A percentile compares a stretch with the other conserved stretches of the same genome.
Conservation (phyloP, 441 rosid genomes). For the Theobroma grandiflorum region DNA sequence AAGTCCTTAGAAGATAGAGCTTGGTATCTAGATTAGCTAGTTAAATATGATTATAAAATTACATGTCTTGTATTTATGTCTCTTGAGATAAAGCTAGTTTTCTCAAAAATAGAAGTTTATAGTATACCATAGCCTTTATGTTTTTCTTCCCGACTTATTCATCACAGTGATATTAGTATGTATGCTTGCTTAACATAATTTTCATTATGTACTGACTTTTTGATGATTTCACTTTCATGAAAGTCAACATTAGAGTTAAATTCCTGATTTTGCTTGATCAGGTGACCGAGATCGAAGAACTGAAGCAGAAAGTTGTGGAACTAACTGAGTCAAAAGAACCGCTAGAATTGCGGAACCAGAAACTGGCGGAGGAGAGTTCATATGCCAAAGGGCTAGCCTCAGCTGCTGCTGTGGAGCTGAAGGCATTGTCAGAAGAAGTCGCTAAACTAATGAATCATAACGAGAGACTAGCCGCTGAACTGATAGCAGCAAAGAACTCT, state of each 20-base stretch:
- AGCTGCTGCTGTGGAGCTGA: conserved; percentile 97
- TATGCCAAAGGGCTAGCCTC: conserved; percentile 97
- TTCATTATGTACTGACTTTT: conserved; percentile 14
- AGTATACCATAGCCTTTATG: neutral
- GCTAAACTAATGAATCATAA: conserved; percentile 93
- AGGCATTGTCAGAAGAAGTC: conserved; percentile 95
- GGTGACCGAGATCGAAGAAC: conserved; percentile 77
- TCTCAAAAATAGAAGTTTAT: conserved; percentile 8
- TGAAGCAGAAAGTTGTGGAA: conserved; percentile 63
- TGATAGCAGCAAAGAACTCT: conserved; percentile 63
- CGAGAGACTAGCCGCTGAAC: conserved; percentile 70
- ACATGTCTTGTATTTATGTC: neutral
- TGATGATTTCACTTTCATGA: conserved; percentile 16
- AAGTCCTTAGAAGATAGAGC: neutral
- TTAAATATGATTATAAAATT: neutral
- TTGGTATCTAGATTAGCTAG: conserved; percentile 11
- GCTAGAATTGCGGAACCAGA: conserved; percentile 69
- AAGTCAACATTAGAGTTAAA: conserved; percentile 22
- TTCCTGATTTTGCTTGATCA: conserved; percentile 37
- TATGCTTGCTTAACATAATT: conserved; percentile 18
- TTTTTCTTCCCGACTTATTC: neutral
- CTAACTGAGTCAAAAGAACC: conserved; percentile 67
- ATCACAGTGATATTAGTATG: neutral
- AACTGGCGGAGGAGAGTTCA: conserved; percentile 89
- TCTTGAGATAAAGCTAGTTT: neutral